phyloP scores from a whole-genome alignment of 176 grass and related monocot genomes.

The Melocanna baccifera region DNA sequence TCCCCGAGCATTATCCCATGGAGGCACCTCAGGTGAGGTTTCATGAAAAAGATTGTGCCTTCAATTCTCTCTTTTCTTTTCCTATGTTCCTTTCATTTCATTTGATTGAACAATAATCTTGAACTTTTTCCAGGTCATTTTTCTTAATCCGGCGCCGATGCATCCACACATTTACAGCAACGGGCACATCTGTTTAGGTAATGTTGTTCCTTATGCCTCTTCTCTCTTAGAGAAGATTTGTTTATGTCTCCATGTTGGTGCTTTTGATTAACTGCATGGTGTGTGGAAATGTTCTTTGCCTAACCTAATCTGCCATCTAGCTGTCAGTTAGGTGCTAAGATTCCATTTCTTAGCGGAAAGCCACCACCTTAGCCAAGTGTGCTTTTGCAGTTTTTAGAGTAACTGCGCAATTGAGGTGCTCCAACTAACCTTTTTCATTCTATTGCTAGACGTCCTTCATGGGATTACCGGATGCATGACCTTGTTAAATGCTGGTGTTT shows the following conservation, averaged over 20 bases:
- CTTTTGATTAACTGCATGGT: constrained; percentile 8
- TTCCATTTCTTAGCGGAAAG: constrained; percentile 40
- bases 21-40: constrained; percentile 83
- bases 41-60: not conserved
- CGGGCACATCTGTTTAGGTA: constrained; percentile 98
- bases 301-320: constrained; percentile 31
- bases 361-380: constrained; percentile 25
- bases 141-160: constrained; percentile 77
- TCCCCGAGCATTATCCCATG: constrained; percentile 97
- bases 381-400: constrained; percentile 17
- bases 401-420: constrained; percentile 15
- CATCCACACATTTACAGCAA: constrained; percentile 99
- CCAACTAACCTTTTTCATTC: constrained; percentile 4
- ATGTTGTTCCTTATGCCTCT: constrained; percentile 12
- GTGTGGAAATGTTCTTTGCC: constrained; percentile 35
- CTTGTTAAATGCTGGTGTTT: not conserved
- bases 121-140: constrained; percentile 67
- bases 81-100: not conserved
- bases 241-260: not conserved
- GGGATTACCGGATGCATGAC: not conserved
- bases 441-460: not conserved
- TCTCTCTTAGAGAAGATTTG: constrained; percentile 11
- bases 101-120: not conserved
- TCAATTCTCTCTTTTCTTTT: not conserved
- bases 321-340: constrained; percentile 44